These are phyloP conservation scores for Tylopilus intermedius DNA, from an alignment of 768 basidiomycete species.

Conservation along the genomic window DNA sequence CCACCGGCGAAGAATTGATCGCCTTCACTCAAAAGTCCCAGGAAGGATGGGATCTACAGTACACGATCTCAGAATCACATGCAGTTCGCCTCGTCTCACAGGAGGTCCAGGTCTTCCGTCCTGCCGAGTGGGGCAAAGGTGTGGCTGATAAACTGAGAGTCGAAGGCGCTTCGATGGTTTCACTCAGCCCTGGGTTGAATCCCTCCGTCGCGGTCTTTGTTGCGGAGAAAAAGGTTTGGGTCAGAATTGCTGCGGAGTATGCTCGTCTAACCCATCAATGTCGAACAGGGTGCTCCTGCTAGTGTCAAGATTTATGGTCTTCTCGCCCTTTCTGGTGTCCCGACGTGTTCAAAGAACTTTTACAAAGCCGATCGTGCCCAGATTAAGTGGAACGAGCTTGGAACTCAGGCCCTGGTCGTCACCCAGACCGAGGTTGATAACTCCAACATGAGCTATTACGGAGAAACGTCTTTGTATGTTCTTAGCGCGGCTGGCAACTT, in stretches of 20 bases:
- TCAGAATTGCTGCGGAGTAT: background rate
- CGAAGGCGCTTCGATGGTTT: constrained; percentile 74
- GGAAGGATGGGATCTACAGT: constrained; percentile 89
- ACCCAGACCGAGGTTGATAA: constrained; percentile 97
- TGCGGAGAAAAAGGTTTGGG: constrained; percentile 81
- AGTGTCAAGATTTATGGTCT: constrained; percentile 82
- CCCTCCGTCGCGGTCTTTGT: constrained; percentile 89
- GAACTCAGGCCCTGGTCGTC: constrained; percentile 85
- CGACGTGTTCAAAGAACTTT: constrained; percentile 86
- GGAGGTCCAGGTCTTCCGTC: constrained; percentile 81
- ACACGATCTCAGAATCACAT: constrained; percentile 84
- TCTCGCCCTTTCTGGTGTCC: constrained; percentile 50
- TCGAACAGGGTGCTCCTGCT: constrained; percentile 73
- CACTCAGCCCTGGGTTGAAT: constrained; percentile 79
- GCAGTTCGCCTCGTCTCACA: constrained; percentile 74
- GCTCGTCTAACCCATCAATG: background rate
- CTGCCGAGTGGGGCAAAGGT: constrained; percentile 75
- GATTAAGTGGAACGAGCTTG: constrained; percentile 95
- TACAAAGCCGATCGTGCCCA: constrained; percentile 91
- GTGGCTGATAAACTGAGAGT: constrained; percentile 77
- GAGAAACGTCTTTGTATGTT: constrained; percentile 92
- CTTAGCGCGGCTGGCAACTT: constrained; percentile 90
- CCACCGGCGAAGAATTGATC: constrained; percentile 81
- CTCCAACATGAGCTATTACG: constrained; percentile 96
- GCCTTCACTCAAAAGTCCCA: constrained; percentile 86